These are phyloP conservation scores for Solanum hybrid DNA, from an alignment of 305 asterid genomes.

Conservation along the genomic window DNA sequence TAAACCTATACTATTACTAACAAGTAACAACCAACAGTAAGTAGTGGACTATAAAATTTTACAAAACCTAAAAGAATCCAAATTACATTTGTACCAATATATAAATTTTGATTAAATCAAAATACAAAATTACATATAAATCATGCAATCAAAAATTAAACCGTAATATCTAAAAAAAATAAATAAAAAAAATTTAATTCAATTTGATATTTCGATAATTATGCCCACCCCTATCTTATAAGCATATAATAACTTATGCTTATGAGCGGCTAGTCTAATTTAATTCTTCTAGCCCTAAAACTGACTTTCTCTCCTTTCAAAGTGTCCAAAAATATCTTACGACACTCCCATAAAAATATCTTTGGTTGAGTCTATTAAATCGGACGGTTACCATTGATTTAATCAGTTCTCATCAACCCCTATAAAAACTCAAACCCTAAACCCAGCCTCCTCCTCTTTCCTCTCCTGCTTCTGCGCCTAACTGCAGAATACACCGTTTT, in stretches of 20 bases:
- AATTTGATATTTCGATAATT: too few species aligned
- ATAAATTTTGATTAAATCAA: too few species aligned
- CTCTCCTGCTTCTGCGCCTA: slow-evolving; percentile 4
- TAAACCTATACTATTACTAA: background rate
- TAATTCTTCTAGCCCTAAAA: background rate
- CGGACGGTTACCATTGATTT: background rate
- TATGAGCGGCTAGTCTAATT: background rate
- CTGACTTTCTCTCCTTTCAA: background rate
- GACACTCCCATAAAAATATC: background rate
- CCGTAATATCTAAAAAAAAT: too few species aligned
- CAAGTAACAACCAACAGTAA: background rate
- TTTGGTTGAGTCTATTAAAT: background rate
- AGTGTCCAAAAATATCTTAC: background rate
- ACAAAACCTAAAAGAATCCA: background rate
- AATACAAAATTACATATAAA: too few species aligned
- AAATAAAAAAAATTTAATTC: too few species aligned
- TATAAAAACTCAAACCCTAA: slow-evolving; percentile 5
- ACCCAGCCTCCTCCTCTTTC: background rate
- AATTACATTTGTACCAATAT: background rate
- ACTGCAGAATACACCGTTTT: background rate
- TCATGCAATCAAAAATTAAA: background rate
- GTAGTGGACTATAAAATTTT: background rate
- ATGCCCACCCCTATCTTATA: too few species aligned
- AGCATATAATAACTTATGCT: too few species aligned
- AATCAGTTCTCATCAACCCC: background rate